These are phyloP conservation scores for Fusarium zealandicum DNA, from an alignment of 2,329 filamentous ascomycete genomes.

Conservation along the genomic window DNA sequence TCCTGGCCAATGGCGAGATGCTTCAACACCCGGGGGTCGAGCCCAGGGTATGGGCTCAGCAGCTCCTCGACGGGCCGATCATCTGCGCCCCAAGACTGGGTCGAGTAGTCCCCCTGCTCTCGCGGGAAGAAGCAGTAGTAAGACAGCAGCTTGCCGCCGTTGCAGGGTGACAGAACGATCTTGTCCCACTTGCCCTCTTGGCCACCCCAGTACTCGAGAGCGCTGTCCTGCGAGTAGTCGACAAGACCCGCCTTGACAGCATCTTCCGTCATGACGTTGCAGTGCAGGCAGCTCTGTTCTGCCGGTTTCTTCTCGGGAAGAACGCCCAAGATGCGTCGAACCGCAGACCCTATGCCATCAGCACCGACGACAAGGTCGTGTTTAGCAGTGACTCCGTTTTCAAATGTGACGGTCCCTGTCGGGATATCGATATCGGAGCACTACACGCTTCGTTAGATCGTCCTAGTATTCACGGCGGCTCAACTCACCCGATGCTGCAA, in stretches of 20 bases:
- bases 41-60: constrained; percentile 64
- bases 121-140: constrained; percentile 75
- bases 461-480: no score
- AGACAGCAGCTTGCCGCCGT: constrained; percentile 68
- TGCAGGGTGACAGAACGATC: constrained; percentile 74
- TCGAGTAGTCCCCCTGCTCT: constrained; percentile 57
- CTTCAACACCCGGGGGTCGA: constrained; percentile 63
- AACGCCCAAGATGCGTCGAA: constrained; percentile 69
- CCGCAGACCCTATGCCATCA: constrained; percentile 72
- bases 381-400: constrained; percentile 55
- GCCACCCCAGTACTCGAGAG: constrained; percentile 76
- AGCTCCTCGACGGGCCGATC: constrained; percentile 63
- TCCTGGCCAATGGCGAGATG: constrained; percentile 68
- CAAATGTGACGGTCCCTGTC: constrained; percentile 58
- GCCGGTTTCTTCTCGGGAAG: constrained; percentile 65
- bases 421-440: constrained; percentile 61
- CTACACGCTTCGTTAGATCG: constrained; percentile 24
- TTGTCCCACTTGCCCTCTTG: constrained; percentile 70
- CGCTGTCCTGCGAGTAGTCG: constrained; percentile 66
- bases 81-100: constrained; percentile 65
- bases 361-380: constrained; percentile 70
- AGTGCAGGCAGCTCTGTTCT: constrained; percentile 68
- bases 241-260: constrained; percentile 65
- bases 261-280: constrained; percentile 69
- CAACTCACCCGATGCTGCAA: constrained; percentile 62